Evolutionary conservation across 306 rosid genomes (phyloP), one percentile per base, ranked within the genome.

Genomic region (Lotus japonicus): DNA sequence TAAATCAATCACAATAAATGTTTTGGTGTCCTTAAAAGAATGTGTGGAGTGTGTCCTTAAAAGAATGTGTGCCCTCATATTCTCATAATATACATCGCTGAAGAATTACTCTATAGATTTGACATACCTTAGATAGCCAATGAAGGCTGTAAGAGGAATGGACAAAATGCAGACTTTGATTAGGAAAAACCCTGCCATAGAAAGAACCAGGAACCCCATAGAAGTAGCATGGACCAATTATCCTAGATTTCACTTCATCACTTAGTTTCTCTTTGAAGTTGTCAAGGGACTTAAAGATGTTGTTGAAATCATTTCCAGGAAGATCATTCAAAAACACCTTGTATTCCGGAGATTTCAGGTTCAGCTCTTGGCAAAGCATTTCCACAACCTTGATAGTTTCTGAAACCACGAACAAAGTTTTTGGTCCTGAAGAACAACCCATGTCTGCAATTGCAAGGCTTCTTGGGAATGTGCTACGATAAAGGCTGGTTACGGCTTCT

Each of bases 351-450:
- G 84, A 68, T 8, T 61, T 11, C 2, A 9, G 58, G 1, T 58
- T 51, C 4, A 70, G 28, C 19, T 67, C 16, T 26, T 1, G 11
- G 10, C 80, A 60, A 48, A 85, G 55, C 7, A 64, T 60, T 23
- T 83, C 82, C 23, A 78, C 83, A 2, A 6, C 3, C 35, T 74
- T 77, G 55, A 85, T 60, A 5, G 59, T 21, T 12, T 82, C 75
- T 16, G 82, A 67, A 8, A 75, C 79, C 0, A 75, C 58, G 13
- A 68, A 36, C 0, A 83, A 28, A 11, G 88, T 78, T 77, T 86
- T 83, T 19, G 88, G 86, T 21, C 91, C 91, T 1, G 81, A 77
- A 52, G 90, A 75, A 39, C 90, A 85, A 14, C 90, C 90, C 68
- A 85, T 33, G 53, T 85, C 90, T 3, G 85, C 87, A 1, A 83